Evolutionary conservation across 2,329 filamentous ascomycete genomes (phyloP), one percentile per base, ranked within the genome.

Genomic region (Cladosporium sp.): DNA sequence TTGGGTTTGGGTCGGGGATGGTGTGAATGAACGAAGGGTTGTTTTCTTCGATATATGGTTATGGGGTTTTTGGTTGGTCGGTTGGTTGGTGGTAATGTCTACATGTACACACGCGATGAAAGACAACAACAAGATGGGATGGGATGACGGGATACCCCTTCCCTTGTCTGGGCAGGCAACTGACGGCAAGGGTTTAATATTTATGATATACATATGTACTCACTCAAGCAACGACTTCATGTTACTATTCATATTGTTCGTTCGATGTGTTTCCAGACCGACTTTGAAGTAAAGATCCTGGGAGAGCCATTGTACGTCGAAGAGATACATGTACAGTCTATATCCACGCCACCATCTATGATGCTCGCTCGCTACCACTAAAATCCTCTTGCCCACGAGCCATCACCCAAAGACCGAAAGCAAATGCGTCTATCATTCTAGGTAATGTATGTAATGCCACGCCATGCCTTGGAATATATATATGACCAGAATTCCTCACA

Each of bases 1-100:
- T 86, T 65, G 77, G 76, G 30, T 77, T 74, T 57, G 61, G 61
- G 51, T 44, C 49, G 8, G 51, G 44, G 26, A 47, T 64, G 44
- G 34, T 34, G 41, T 44, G 61, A 44, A 28, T 64, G 36, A 64
- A 36, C 12, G 18, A 7, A 15, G 38, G 38, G 15, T 54, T n/a
- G 2, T 21, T 34, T 34, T 55, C 32, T 55, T 14, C 12, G 4
- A 36, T 15, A 3, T 36, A 36, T 36, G 34, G 34, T 36, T 36
- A 36, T 36, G 34, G 34, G 34, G 12, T 36, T 14, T 36, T 36
- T 11, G 34, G 32, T 34, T 34, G 32, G 34, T 36, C 12, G 34
- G 34, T 3, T 36, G 34, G 41, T 11, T 24, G 41, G n/a, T 24
- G n/a, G 8, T 47, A 21, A 47, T 47, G n/a, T 21, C 41, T 47